Percentiles rank a stretch among this genome's conserved stretches.
Conservation (phyloP, 495 filamentous ascomycete species). For the Daldinia loculata region DNA sequence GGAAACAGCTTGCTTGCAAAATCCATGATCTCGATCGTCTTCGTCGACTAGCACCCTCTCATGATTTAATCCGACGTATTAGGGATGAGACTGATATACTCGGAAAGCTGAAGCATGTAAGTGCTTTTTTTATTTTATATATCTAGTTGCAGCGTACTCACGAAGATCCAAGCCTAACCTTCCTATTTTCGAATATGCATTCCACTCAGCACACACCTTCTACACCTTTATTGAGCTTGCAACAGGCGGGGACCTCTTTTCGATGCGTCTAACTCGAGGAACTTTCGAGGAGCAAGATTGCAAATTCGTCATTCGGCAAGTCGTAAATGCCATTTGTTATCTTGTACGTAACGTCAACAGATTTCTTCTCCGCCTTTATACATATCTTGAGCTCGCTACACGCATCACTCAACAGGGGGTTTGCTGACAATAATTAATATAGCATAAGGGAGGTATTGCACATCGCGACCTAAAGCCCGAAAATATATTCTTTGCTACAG, state of each 20-base stretch:
- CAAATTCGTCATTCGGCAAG: slow-evolving; percentile 82
- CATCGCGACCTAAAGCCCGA: slow-evolving; percentile 96
- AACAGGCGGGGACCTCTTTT: slow-evolving; percentile 69
- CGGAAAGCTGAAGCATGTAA: slow-evolving; percentile 66
- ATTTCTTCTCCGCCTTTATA: not conserved
- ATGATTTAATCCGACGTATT: slow-evolving; percentile 39
- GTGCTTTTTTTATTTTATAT: slow-evolving; percentile 23
- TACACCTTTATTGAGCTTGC: slow-evolving; percentile 74
- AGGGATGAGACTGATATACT: slow-evolving; percentile 65
- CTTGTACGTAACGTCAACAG: slow-evolving; percentile 50
- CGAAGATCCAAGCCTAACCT: slow-evolving; percentile 22
- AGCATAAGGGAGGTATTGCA: slow-evolving; percentile 77
- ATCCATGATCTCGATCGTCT: slow-evolving; percentile 48
- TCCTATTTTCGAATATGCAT: slow-evolving; percentile 26
- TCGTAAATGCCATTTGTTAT: slow-evolving; percentile 78
- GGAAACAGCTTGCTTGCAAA: slow-evolving; percentile 84
- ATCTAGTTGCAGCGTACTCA: slow-evolving; percentile 7
- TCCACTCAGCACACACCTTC: slow-evolving; percentile 25
- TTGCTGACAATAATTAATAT: not conserved
- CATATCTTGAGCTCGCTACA: not conserved
- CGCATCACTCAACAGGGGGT: not conserved
- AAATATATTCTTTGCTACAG: slow-evolving; percentile 82
- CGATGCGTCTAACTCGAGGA: slow-evolving; percentile 59
- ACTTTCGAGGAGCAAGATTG: slow-evolving; percentile 73
- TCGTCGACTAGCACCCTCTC: slow-evolving; percentile 4